Evolutionary conservation across 805 yeast genomes (phyloP), one percentile per base, ranked within the genome.

Genomic region (Wickerhamiella parazyma): DNA sequence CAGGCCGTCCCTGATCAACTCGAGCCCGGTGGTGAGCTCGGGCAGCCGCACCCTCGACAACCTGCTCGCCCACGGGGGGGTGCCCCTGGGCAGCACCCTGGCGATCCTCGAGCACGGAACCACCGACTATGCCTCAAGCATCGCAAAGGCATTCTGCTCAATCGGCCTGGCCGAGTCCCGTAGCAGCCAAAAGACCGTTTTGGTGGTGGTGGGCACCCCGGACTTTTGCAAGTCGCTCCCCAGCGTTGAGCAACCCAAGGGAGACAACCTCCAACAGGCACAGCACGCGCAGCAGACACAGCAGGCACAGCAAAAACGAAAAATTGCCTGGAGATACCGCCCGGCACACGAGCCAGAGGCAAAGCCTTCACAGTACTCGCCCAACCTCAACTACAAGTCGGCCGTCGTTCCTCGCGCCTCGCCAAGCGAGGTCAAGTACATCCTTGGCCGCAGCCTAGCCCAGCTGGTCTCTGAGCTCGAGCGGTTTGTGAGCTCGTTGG

Each of bases 321-420:
- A 36, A 31, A 87, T 87, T 51, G 96, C 97, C 1, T 87, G 97
- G 97, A 72, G 96, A 54, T 87, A 87, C 55, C 91, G 89, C 0
- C 62, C 43, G 1, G 18, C 43, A 3, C 43, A 33, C 33, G 43
- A 40, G 18, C 33, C 16, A 11, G 42, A 14, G 35, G 16, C 52
- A 8, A 36, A 36, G 16, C 41, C 57, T 36, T 58, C 57, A 29
- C 29, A 54, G 42, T 55, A 53, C 45, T 45, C 56, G 25, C 49
- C 38, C 9, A 49, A 48, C 35, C 49, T 49, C 6, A 12, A 48
- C 54, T 18, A 35, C 49, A 14, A 45, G 28, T 18, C 46, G n/a
- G 26, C 44, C 41, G 3, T 51, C 33, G 19, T 41, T 2, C 56
- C 56, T 2, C 42, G 52, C 1, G 47, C 58, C 29, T 25, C 29